Evolutionary conservation across 2,329 filamentous ascomycete species (phyloP).

Genomic region (Paraphaeosphaeria minitans): DNA sequence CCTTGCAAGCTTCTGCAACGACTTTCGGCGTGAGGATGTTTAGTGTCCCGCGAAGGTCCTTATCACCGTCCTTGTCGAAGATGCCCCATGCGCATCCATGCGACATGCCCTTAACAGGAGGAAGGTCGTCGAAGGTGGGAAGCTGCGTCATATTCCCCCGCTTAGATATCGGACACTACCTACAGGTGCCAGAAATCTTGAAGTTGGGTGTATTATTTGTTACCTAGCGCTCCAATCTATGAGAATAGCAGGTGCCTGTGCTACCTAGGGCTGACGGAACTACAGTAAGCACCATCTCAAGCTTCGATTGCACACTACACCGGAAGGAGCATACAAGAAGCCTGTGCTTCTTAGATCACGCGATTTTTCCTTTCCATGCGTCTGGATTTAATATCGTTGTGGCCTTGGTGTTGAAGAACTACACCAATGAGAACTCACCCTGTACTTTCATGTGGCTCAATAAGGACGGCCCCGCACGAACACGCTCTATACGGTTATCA

Average conservation of each 20-base stretch:
- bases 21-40: slow-evolving; percentile 56
- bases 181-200: too few relatives aligned
- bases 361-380: too few relatives aligned
- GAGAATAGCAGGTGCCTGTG: too few relatives aligned
- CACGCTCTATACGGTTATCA: neutral
- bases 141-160: neutral
- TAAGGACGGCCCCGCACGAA: neutral
- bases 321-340: too few relatives aligned
- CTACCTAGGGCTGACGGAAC: too few relatives aligned
- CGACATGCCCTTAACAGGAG: slow-evolving; percentile 17
- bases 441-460: too few relatives aligned
- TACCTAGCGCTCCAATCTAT: neutral
- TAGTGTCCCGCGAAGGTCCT: slow-evolving; percentile 58
- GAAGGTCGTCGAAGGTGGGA: slow-evolving; percentile 12
- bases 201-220: too few relatives aligned
- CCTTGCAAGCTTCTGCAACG: slow-evolving; percentile 46
- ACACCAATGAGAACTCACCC: neutral
- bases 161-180: too few relatives aligned
- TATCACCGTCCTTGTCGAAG: slow-evolving; percentile 53
- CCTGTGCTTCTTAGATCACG: too few relatives aligned
- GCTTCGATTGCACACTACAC: too few relatives aligned
- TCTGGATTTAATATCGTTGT: too few relatives aligned
- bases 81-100: slow-evolving; percentile 55
- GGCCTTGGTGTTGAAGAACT: neutral
- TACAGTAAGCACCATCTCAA: neutral